Evolutionary conservation across 257 asterid genomes (phyloP).

Genomic region (Solanum dulcamara): DNA sequence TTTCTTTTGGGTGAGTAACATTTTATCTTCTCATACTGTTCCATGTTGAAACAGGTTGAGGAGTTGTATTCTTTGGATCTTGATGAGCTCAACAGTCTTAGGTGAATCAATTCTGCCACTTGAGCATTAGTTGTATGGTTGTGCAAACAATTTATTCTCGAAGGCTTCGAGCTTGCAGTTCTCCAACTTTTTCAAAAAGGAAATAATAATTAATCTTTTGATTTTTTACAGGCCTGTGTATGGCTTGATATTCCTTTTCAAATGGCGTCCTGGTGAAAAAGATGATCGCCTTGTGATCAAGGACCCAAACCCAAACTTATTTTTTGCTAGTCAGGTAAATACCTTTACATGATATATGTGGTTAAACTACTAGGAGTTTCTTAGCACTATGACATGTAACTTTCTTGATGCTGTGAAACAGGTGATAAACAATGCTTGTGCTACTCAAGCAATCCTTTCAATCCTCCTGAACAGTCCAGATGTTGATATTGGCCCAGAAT

Average conservation of each 20-base stretch:
- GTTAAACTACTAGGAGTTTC: background rate
- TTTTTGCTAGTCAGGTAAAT: slow-evolving; percentile 91
- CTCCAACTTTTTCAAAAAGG: background rate
- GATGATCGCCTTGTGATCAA: slow-evolving; percentile 80
- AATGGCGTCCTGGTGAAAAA: slow-evolving; percentile 97
- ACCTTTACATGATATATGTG: background rate
- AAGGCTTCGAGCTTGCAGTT: background rate
- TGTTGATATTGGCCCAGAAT: slow-evolving; percentile 80
- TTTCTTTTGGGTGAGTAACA: background rate
- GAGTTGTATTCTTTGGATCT: slow-evolving; percentile 91
- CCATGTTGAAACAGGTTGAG: slow-evolving; percentile 63
- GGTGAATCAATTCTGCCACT: slow-evolving; percentile 27
- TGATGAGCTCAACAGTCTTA: slow-evolving; percentile 70
- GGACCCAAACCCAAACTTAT: slow-evolving; percentile 89
- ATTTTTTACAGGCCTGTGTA: slow-evolving; percentile 58
- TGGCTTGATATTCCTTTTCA: slow-evolving; percentile 93
- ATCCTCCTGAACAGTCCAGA: slow-evolving; percentile 81
- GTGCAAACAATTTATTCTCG: background rate
- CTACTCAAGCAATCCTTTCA: slow-evolving; percentile 96
- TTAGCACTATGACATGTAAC: background rate
- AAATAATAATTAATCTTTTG: background rate
- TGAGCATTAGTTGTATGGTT: background rate
- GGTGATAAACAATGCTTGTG: slow-evolving; percentile 98
- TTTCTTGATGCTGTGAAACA: slow-evolving; percentile 6
- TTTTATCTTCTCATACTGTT: background rate